Percentiles rank a stretch among this genome's conserved stretches.
phyloP scores from a whole-genome alignment of 208 protist species.

The Leishmania amazonensis region DNA sequence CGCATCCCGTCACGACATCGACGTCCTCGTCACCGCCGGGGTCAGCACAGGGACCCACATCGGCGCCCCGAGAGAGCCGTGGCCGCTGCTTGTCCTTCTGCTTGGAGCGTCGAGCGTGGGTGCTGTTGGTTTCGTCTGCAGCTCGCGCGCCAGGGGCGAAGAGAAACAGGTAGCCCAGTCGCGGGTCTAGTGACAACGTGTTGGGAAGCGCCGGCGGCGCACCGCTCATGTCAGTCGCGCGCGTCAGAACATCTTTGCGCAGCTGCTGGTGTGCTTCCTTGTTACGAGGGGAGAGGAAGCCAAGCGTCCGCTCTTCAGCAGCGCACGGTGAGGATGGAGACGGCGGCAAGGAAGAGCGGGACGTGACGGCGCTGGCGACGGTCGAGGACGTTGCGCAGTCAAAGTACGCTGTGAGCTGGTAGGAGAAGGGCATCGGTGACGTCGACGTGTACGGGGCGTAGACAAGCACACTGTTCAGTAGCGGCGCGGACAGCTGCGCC shows the following conservation, averaged over 20 bases:
- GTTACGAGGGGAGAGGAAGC: neutral
- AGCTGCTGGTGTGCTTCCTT: constrained; percentile 22
- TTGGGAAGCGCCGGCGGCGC: neutral
- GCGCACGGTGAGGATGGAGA: neutral
- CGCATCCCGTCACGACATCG: constrained; percentile 14
- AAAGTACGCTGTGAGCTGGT: constrained; percentile 53
- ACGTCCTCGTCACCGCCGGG: neutral
- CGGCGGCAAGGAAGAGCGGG: neutral
- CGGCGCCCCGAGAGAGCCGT: constrained; percentile 1
- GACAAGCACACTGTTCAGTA: constrained; percentile 58
- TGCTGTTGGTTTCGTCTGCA: neutral
- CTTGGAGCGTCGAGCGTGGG: neutral
- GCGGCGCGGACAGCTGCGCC: constrained; percentile 50
- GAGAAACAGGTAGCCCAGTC: constrained; percentile 66
- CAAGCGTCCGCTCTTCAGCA: neutral
- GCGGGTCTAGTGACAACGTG: constrained; percentile 46
- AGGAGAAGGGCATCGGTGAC: constrained; percentile 59
- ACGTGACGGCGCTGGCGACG: neutral
- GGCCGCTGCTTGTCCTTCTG: neutral
- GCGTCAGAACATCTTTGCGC: constrained; percentile 25
- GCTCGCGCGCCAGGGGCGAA: constrained; percentile 22
- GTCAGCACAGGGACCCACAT: neutral
- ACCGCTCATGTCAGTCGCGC: constrained; percentile 10
- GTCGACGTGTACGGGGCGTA: constrained; percentile 58
- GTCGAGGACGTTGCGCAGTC: constrained; percentile 18